Conservation (phyloP, 108 stramenopile species). For the Phaeodactylum tricornutum region DNA sequence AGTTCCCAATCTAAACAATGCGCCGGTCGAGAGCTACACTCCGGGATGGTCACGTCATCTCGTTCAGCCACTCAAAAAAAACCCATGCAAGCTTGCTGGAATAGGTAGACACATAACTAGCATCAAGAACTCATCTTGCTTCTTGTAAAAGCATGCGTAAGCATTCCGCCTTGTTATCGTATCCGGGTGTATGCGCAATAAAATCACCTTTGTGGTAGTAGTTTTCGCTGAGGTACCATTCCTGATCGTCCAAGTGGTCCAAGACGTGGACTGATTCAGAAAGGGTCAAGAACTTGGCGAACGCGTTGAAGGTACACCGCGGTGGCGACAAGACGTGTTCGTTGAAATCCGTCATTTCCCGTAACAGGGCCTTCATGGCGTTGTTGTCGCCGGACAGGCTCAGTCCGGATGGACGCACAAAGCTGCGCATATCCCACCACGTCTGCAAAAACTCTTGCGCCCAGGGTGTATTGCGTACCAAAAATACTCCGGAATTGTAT, state of each 20-base stretch:
- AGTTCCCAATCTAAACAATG: too few relatives aligned
- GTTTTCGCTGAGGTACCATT: constrained; percentile 10
- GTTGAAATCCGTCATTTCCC: constrained; percentile 4
- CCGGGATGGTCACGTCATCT: too few relatives aligned
- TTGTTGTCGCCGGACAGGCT: constrained; percentile 17
- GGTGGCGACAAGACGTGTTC: constrained; percentile 12
- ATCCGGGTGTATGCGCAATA: constrained; percentile 17
- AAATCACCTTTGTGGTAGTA: constrained; percentile 28
- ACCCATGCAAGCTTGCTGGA: too few relatives aligned
- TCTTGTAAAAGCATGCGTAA: constrained; percentile 4
- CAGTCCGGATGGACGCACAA: constrained; percentile 16
- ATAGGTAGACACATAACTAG: too few relatives aligned
- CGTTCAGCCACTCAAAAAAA: too few relatives aligned
- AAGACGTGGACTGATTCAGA: neutral
- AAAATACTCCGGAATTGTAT: constrained; percentile 18
- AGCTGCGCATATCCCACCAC: constrained; percentile 22
- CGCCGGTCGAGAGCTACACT: too few relatives aligned
- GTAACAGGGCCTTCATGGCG: constrained; percentile 10
- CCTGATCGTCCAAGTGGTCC: constrained; percentile 4
- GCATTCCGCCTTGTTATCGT: constrained; percentile 14
- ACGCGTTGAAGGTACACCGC: constrained; percentile 15
- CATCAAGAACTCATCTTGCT: constrained; percentile 1
- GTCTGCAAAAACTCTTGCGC: constrained; percentile 12
- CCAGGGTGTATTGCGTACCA: constrained; percentile 17
- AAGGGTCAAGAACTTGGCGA: constrained; percentile 11